A percentile compares a stretch with the other conserved stretches of the same genome.
phyloP scores from a whole-genome alignment of 2,329 filamentous ascomycete species.

The Verticillium alfalfae region DNA sequence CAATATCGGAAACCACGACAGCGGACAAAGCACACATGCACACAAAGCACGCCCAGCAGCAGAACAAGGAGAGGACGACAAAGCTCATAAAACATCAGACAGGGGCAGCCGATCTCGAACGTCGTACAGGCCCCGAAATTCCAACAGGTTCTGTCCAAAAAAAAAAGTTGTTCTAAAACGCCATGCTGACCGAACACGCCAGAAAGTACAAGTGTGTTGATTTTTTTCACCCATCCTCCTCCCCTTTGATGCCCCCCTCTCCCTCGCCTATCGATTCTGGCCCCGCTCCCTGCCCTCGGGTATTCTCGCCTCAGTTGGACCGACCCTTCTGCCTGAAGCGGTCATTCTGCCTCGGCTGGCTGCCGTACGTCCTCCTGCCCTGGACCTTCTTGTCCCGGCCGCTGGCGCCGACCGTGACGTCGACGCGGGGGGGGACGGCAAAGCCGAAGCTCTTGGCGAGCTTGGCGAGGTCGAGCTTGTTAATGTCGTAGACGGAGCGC shows the following conservation, averaged over 20 bases:
- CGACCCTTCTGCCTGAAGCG: slow-evolving; percentile 3
- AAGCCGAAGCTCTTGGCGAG: slow-evolving; percentile 84
- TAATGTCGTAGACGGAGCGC: slow-evolving; percentile 64
- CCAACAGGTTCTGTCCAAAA: background rate
- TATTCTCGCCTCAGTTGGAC: background rate
- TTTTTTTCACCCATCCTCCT: no score
- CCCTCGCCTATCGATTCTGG: no score
- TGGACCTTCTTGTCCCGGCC: slow-evolving; percentile 67
- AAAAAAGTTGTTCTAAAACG: background rate
- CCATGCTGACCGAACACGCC: slow-evolving; percentile 1
- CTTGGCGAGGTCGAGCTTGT: slow-evolving; percentile 78
- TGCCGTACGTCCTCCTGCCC: slow-evolving; percentile 67
- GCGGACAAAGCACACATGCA: background rate
- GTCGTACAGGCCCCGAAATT: background rate
- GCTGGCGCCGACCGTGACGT: slow-evolving; percentile 76
- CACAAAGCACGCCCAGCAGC: background rate
- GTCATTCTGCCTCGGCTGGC: slow-evolving; percentile 60
- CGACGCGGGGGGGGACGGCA: slow-evolving; percentile 70
- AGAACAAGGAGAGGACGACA: background rate
- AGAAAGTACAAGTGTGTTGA: background rate
- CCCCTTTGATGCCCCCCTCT: no score
- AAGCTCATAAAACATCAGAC: background rate
- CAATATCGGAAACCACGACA: background rate
- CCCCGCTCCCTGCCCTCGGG: background rate
- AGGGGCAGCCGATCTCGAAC: background rate